phyloP scores from a whole-genome alignment of 495 filamentous ascomycete species.

The Glarea lozoyensis region DNA sequence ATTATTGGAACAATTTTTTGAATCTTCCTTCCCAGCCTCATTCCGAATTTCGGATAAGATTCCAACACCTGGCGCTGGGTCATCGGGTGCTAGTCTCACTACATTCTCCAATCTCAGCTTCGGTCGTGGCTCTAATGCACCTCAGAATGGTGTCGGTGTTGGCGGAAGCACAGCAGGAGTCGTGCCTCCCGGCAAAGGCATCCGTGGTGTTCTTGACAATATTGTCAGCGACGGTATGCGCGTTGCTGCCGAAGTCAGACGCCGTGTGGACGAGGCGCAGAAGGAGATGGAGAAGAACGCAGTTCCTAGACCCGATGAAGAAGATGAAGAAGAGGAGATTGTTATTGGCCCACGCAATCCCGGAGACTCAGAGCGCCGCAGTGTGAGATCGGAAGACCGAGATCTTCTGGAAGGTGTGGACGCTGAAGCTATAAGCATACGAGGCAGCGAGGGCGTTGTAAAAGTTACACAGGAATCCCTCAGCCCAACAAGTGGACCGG shows the following conservation, averaged over 20 bases:
- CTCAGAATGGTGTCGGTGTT: constrained; percentile 25
- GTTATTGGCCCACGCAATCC: constrained; percentile 33
- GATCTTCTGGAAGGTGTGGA: constrained; percentile 76
- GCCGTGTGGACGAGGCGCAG: constrained; percentile 90
- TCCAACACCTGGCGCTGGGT: constrained; percentile 23
- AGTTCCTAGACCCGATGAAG: constrained; percentile 46
- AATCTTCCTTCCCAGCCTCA: constrained; percentile 64
- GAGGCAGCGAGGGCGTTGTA: constrained; percentile 13
- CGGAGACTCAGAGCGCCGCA: constrained; percentile 43
- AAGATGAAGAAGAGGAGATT: constrained; percentile 74
- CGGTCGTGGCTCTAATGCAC: constrained; percentile 28
- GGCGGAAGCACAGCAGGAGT: constrained; percentile 30
- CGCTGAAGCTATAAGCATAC: constrained; percentile 43
- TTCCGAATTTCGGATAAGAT: constrained; percentile 44
- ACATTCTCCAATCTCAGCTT: constrained; percentile 68
- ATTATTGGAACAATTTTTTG: constrained; percentile 91
- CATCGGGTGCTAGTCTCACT: constrained; percentile 55
- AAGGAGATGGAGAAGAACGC: constrained; percentile 75
- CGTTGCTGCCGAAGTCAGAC: constrained; percentile 81
- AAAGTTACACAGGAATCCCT: constrained; percentile 9
- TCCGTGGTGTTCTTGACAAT: constrained; percentile 89
- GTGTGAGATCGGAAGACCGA: constrained; percentile 61
- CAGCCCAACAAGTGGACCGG: constrained; percentile 8
- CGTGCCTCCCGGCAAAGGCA: constrained; percentile 55
- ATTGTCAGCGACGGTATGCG: constrained; percentile 96